Conservation (phyloP, 805 yeast species). For the Ogataea siamensis region DNA sequence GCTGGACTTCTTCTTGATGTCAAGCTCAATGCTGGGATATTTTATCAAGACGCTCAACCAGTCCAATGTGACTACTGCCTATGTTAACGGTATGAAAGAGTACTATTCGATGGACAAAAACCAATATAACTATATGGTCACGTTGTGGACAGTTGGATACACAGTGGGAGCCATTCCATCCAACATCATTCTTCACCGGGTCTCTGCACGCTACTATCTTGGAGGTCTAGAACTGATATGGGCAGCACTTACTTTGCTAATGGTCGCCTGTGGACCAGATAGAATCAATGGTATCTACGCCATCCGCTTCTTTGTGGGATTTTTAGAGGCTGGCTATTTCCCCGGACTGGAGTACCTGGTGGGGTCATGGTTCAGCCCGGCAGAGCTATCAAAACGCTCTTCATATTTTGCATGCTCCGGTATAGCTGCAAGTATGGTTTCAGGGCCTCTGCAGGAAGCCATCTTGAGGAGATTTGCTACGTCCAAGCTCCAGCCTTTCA, state of each 20-base stretch:
- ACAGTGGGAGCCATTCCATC: conserved; percentile 49
- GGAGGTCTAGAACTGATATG: conserved; percentile 45
- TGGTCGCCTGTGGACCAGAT: conserved; percentile 31
- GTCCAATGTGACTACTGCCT: conserved; percentile 60
- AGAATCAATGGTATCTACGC: conserved; percentile 30
- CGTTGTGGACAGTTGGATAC: conserved; percentile 52
- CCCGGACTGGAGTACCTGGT: conserved; percentile 46
- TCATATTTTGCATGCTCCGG: conserved; percentile 36
- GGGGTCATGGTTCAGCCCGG: conserved; percentile 37
- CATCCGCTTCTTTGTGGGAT: conserved; percentile 40
- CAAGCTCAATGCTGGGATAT: conserved; percentile 51
- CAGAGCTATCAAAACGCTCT: conserved; percentile 36
- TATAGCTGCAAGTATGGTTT: conserved; percentile 35
- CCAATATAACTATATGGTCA: conserved; percentile 44
- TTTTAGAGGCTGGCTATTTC: conserved; percentile 47
- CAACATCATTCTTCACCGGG: conserved; percentile 39
- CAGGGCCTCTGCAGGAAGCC: conserved; percentile 39
- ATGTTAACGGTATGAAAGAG: conserved; percentile 60
- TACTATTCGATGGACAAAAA: conserved; percentile 52
- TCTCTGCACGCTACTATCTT: conserved; percentile 43
- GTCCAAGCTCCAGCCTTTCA: conserved; percentile 35
- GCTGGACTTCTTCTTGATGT: conserved; percentile 49
- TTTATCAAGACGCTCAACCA: conserved; percentile 67
- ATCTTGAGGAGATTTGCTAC: conserved; percentile 25
- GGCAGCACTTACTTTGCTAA: conserved; percentile 41